These are phyloP conservation scores for Pichia deserticola DNA, from an alignment of 805 yeast species.

Conservation along the genomic window DNA sequence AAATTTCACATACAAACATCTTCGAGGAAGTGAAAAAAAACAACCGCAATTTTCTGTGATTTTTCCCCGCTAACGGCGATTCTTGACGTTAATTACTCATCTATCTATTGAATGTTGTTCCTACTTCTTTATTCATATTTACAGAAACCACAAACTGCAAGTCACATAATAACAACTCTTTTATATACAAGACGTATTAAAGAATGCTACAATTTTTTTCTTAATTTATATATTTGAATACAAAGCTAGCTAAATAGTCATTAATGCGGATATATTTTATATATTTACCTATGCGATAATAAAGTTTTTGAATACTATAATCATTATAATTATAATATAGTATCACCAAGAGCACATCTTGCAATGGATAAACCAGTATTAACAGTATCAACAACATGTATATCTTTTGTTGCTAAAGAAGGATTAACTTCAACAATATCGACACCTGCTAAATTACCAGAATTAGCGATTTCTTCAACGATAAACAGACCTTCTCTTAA, in stretches of 20 bases:
- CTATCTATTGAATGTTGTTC: too few relatives aligned
- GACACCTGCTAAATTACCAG: conserved; percentile 80
- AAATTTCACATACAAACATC: background rate
- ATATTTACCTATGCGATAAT: too few relatives aligned
- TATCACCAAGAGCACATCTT: conserved; percentile 91
- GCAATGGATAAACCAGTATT: conserved; percentile 86
- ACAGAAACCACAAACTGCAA: too few relatives aligned
- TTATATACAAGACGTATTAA: too few relatives aligned
- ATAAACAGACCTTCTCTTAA: conserved; percentile 89
- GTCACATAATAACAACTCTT: too few relatives aligned
- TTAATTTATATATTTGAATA: too few relatives aligned
- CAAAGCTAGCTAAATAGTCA: too few relatives aligned
- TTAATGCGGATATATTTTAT: too few relatives aligned
- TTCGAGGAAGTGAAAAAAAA: background rate
- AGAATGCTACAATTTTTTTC: too few relatives aligned
- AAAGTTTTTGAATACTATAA: too few relatives aligned
- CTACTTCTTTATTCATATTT: too few relatives aligned
- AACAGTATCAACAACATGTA: conserved; percentile 75
- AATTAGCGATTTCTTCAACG: conserved; percentile 85
- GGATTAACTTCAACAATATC: conserved; percentile 96
- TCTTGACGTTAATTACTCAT: background rate
- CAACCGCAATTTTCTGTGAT: background rate
- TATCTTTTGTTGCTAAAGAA: conserved; percentile 67
- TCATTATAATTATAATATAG: conserved; percentile 42
- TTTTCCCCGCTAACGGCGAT: background rate